phyloP scores from a whole-genome alignment of 202 grass and related monocot species.

The Setaria italica region DNA sequence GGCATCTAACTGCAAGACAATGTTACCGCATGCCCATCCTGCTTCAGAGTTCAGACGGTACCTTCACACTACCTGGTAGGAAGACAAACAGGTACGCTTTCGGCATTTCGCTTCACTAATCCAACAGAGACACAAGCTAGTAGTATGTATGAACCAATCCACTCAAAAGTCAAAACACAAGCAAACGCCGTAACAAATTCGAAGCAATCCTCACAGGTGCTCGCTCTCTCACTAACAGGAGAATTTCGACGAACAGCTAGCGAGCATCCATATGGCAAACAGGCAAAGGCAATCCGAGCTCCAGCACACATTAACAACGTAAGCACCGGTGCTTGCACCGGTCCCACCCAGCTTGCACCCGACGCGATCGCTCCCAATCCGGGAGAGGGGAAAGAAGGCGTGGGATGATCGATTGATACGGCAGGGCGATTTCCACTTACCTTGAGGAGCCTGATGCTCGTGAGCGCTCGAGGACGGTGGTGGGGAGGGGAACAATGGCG shows the following conservation, averaged over 20 bases:
- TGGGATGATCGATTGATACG: background rate
- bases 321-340: background rate
- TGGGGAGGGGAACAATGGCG: background rate
- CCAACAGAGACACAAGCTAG: background rate
- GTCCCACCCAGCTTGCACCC: background rate
- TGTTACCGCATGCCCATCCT: background rate
- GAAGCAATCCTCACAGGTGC: background rate
- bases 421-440: background rate
- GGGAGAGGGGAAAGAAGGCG: background rate
- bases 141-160: background rate
- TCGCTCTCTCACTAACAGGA: background rate
- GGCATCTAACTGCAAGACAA: background rate
- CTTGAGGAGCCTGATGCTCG: background rate
- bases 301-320: background rate
- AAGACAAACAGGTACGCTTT: background rate
- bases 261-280: background rate
- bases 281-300: too few relatives aligned
- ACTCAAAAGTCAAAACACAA: background rate
- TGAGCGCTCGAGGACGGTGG: background rate
- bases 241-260: constrained; percentile 27
- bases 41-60: background rate
- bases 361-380: background rate
- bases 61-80: background rate
- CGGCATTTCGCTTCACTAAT: background rate
- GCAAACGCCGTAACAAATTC: background rate